Percentiles rank a stretch among this genome's conserved stretches.
Conservation (phyloP, 306 rosid genomes). For the Cucurbita argyrosperma region DNA sequence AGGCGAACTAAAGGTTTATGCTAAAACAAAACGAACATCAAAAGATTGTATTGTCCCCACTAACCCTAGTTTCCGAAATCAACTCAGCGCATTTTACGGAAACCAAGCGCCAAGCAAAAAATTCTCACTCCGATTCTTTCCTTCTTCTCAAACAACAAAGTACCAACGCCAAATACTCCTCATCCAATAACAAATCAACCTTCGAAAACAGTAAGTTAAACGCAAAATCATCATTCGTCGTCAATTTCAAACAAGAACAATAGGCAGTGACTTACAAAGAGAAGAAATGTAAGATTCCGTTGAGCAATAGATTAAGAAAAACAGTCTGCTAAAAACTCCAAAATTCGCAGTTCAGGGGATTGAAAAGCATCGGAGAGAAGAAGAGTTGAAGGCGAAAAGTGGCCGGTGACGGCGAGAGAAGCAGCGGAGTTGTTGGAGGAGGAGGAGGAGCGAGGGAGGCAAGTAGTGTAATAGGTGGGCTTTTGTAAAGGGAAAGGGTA, state of each 20-base stretch:
- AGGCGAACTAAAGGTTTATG: neutral
- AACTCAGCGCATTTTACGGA: neutral
- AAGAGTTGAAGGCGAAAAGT: neutral
- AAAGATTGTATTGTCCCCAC: neutral
- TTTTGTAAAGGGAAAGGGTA: slow-evolving; percentile 4
- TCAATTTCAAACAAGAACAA: neutral
- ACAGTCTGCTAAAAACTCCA: slow-evolving; percentile 4
- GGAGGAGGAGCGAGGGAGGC: neutral
- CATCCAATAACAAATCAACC: neutral
- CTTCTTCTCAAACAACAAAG: slow-evolving; percentile 1
- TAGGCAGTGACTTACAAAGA: slow-evolving; percentile 22
- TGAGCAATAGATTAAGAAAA: slow-evolving; percentile 4
- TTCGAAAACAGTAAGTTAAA: too few relatives aligned
- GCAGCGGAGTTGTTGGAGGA: neutral
- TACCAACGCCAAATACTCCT: neutral
- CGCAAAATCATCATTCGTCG: neutral
- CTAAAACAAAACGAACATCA: neutral
- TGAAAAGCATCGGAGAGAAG: neutral
- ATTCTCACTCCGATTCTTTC: neutral
- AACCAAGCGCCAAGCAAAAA: neutral
- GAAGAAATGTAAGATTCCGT: neutral
- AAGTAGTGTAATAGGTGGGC: neutral
- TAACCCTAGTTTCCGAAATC: neutral
- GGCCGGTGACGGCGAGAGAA: neutral
- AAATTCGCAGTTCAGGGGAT: neutral